phyloP scores from a whole-genome alignment of 495 filamentous ascomycete genomes.

The Lineolata rhizophorae region DNA sequence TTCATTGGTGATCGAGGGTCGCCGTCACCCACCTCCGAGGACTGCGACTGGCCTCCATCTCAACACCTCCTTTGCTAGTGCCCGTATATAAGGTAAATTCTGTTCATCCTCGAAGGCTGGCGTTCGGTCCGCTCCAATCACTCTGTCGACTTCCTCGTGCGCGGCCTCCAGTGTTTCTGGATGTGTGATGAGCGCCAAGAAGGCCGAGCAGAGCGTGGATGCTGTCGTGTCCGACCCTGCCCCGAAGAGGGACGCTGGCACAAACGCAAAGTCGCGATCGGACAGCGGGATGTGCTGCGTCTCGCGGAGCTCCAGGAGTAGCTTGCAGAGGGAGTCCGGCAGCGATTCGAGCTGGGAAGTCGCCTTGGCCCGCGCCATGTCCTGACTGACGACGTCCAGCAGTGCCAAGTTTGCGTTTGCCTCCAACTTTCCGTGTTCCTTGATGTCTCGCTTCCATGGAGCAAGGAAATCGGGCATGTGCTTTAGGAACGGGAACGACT shows the following conservation, averaged over 20 bases:
- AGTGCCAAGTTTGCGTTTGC: slow-evolving; percentile 27
- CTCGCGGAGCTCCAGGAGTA: slow-evolving; percentile 24
- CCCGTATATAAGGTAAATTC: slow-evolving; percentile 26
- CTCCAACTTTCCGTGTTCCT: slow-evolving; percentile 27
- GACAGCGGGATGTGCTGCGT: slow-evolving; percentile 25
- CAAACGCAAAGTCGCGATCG: slow-evolving; percentile 31
- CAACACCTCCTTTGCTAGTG: slow-evolving; percentile 33
- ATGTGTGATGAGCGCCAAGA: slow-evolving; percentile 32
- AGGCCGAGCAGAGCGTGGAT: slow-evolving; percentile 34
- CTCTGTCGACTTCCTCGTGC: slow-evolving; percentile 32
- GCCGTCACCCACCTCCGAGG: slow-evolving; percentile 36
- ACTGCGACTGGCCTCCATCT: slow-evolving; percentile 38
- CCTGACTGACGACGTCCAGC: slow-evolving; percentile 30
- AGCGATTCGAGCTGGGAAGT: slow-evolving; percentile 15
- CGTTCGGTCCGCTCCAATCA: slow-evolving; percentile 27
- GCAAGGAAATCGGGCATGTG: slow-evolving; percentile 31
- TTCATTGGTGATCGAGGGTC: too few relatives aligned
- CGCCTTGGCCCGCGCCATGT: slow-evolving; percentile 20
- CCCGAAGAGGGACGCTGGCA: slow-evolving; percentile 38
- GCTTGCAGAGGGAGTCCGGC: slow-evolving; percentile 27
- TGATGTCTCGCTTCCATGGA: slow-evolving; percentile 34
- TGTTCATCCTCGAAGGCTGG: slow-evolving; percentile 29
- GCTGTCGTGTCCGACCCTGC: slow-evolving; percentile 45
- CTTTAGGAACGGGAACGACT: slow-evolving; percentile 31
- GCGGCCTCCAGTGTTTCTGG: slow-evolving; percentile 24